Conservation (phyloP, 495 filamentous ascomycete genomes). For the Alectoria sarmentosa region DNA sequence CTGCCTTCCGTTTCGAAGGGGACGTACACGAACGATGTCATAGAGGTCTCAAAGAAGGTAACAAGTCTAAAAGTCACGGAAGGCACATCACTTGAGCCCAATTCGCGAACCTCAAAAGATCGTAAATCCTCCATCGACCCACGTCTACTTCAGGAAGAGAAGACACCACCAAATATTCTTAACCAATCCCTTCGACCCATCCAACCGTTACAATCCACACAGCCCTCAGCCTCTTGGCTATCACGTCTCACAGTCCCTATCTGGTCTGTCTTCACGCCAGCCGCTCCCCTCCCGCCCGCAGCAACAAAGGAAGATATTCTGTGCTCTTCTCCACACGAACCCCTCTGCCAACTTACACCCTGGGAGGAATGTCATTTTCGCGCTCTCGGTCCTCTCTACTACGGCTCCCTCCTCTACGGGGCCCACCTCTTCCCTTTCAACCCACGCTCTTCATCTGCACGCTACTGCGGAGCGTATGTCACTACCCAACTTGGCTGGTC, state of each 20-base stretch:
- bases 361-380: constrained; percentile 20
- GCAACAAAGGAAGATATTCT: constrained; percentile 20
- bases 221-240: constrained; percentile 17
- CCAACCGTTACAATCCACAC: not conserved
- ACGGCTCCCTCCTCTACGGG: constrained; percentile 14
- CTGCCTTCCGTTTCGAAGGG: not conserved
- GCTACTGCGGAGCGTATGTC: constrained; percentile 15
- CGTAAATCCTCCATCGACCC: constrained; percentile 1
- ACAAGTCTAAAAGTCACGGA: not conserved
- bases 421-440: constrained; percentile 17
- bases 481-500: constrained; percentile 14
- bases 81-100: not conserved
- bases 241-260: constrained; percentile 21
- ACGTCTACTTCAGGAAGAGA: constrained; percentile 4
- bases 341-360: constrained; percentile 21
- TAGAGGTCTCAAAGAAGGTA: not conserved
- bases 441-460: not conserved
- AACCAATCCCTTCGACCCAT: constrained; percentile 5
- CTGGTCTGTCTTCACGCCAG: constrained; percentile 13
- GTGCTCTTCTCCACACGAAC: constrained; percentile 10
- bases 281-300: constrained; percentile 14
- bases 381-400: constrained; percentile 20
- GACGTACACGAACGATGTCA: not conserved
- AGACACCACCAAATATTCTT: not conserved
- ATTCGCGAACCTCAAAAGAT: not conserved